Base-by-base conservation (phyloP, 257 asterid species). In the Solanum phureja region DNA sequence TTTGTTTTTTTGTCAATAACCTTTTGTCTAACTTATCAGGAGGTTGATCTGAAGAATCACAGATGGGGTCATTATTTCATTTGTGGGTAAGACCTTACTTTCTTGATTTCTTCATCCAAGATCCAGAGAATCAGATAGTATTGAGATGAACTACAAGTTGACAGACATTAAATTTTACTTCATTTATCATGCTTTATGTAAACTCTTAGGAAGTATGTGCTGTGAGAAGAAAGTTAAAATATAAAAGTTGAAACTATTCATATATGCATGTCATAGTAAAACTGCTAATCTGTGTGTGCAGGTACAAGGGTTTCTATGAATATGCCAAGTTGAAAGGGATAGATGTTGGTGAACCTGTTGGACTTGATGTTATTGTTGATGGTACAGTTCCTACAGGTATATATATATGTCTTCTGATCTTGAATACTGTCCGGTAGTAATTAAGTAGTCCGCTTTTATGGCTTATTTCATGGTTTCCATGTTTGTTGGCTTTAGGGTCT, bases 351-450 rank as follows among this genome's bases (percentile, higher is more conserved):
- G 85, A 85, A 88, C 84, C 94, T 27, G 91, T 91, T 83, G 99
- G 99, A 82, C 95, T 97, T 33, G 98, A 97, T 90, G 94, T 95
- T 88, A 89, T 95, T 11, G 93, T 97, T 38, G 98, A 95, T 91
- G 99, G 99, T 91, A 91, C 91, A 85, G 99, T 97, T 79, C 98
- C 99, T 37, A 94, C 98, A 11, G 98, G 98, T 97, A 91, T 83
- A 37, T 97, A 91, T 79, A 44, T 40, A 10, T 10, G 69, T 8
- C 33, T 69, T 86, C 86, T 18, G 86, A 87, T 74, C 69, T 69
- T 71, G 52, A 21, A 11, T 42, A 75, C 35, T 85, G 12, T 33
- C 58, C 34, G 7, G 18, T 38, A 11, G 31, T 73, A 11, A 74
- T 35, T 74, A 74, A 73, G 42, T 88, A 56, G 71, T 29, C 72